Evolutionary conservation across 371 early-diverging fungal species (phyloP), one percentile per base, ranked within the genome.

Genomic region (Globomyces sp.): DNA sequence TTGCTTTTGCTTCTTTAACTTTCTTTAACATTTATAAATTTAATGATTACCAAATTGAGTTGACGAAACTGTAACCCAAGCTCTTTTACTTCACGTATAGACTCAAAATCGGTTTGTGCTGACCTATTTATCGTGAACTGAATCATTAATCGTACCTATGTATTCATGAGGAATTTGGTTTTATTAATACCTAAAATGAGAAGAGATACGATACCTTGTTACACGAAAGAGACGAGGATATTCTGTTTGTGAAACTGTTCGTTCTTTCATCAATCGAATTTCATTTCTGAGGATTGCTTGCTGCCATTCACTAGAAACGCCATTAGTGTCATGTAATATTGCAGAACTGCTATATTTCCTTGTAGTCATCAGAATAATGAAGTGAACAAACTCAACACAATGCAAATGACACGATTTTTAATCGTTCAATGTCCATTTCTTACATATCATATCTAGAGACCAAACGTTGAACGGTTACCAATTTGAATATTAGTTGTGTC

Each of bases 71-170:
- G n/a, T 39, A 39, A 41, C 1, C 40, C 40, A 39, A 55, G 40
- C n/a, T 55, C 55, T 55, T 55, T 55, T 8, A 55, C 55, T 3
- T 36, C 55, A 41, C 40, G 55, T 8, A 55, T 55, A 9, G 55
- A 55, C 40, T 55, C 55, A 1, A 39, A 36, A 39, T 55, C 55
- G 2, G 55, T 55, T 13, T 55, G 55, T 40, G 40, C 40, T 4
- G 55, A 55, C 39, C 55, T 55, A 24, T 24, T 24, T 24, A 24
- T 24, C 24, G 24, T 24, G 24, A 24, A 24, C 24, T 24, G 24
- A 24, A 24, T 24, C 24, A 24, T 24, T 24, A 24, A 24, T 24
- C 24, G 24, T 24, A 24, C 24, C 24, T 24, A 24, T 24, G 24
- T 24, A 24, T 24, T 24, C 24, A 24, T 24, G 24, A 24, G 24